These are phyloP conservation scores for Colletotrichum lindemuthianum DNA, from an alignment of 2,329 filamentous ascomycete genomes.

Conservation along the genomic window DNA sequence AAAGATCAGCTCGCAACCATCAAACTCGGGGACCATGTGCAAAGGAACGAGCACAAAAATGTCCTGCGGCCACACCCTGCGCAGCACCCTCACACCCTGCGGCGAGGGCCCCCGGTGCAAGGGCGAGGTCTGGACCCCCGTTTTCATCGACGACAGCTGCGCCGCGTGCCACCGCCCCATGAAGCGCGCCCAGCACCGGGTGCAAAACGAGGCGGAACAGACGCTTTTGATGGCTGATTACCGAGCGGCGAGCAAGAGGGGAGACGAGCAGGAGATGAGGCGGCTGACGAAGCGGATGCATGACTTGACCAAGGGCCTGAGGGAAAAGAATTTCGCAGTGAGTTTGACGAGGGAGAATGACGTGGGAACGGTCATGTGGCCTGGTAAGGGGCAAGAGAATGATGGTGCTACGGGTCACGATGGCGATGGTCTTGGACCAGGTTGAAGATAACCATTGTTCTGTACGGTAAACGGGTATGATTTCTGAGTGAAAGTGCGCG, in stretches of 20 bases:
- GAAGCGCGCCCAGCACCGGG: slow-evolving; percentile 38
- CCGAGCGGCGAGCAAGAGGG: slow-evolving; percentile 40
- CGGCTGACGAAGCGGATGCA: slow-evolving; percentile 37
- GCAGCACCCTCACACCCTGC: slow-evolving; percentile 31
- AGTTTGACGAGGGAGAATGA: slow-evolving; percentile 20
- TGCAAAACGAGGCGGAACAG: slow-evolving; percentile 42
- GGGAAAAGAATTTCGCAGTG: slow-evolving; percentile 20
- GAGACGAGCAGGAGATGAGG: slow-evolving; percentile 40
- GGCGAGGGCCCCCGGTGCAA: slow-evolving; percentile 31
- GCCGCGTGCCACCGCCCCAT: slow-evolving; percentile 47
- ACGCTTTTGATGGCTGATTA: slow-evolving; percentile 41
- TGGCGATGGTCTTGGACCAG: background rate
- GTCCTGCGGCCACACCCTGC: slow-evolving; percentile 41
- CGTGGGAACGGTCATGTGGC: slow-evolving; percentile 21
- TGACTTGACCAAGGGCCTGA: slow-evolving; percentile 30
- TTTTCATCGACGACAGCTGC: slow-evolving; percentile 49
- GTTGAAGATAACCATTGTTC: background rate
- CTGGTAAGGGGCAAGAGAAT: background rate
- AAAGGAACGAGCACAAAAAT: slow-evolving; percentile 38
- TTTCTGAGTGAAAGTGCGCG: no score
- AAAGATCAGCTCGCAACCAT: background rate
- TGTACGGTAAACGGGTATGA: no score
- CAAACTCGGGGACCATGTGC: slow-evolving; percentile 39
- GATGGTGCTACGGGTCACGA: background rate
- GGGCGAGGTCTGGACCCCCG: slow-evolving; percentile 12